Conservation (phyloP, 306 rosid genomes). For the Quercus robur region DNA sequence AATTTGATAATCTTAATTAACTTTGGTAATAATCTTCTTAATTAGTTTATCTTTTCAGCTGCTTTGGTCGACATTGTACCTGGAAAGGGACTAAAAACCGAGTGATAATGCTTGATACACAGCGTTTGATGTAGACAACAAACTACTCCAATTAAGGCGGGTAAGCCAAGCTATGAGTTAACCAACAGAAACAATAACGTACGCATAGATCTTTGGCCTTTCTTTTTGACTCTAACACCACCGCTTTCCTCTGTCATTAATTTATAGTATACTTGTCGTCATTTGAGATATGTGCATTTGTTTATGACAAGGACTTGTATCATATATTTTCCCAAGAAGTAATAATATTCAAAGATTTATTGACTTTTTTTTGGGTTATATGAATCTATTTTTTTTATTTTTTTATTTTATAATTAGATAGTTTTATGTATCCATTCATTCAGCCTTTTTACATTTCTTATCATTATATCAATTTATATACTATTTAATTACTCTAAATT, state of each 20-base stretch:
- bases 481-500: no score
- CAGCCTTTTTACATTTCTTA: no score
- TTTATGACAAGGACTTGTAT: not conserved
- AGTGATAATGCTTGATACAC: no score
- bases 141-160: constrained; percentile 23
- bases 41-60: not conserved
- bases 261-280: not conserved
- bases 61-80: not conserved
- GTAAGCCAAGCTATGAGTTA: not conserved
- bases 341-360: no score
- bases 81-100: not conserved
- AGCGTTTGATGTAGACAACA: constrained; percentile 4
- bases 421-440: no score
- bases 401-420: no score
- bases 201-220: not conserved
- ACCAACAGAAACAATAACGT: not conserved
- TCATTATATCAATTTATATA: no score
- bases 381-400: no score
- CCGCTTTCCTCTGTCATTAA: not conserved
- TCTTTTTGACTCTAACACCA: not conserved
- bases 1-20: not conserved
- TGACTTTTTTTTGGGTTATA: no score
- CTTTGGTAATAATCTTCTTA: not conserved
- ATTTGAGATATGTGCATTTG: not conserved
- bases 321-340: no score